phyloP scores from a whole-genome alignment of 768 basidiomycete species.

The Amanita inopinata region DNA sequence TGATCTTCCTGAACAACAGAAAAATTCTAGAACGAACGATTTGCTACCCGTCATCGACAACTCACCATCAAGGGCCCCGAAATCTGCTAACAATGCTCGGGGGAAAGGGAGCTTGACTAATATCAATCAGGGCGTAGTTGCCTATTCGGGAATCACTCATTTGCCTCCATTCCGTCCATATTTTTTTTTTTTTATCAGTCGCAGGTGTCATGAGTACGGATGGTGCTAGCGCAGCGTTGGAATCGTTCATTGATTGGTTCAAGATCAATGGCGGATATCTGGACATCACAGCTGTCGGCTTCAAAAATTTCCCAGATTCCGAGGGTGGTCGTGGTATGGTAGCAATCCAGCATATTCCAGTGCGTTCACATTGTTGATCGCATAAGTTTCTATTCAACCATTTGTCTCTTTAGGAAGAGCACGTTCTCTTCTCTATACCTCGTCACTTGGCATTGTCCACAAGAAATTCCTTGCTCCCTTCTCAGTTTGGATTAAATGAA shows the following conservation, averaged over 20 bases:
- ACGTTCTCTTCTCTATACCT: slow-evolving; percentile 77
- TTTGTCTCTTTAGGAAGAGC: slow-evolving; percentile 56
- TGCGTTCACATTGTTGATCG: slow-evolving; percentile 19
- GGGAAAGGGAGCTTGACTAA: too few species aligned
- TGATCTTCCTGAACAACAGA: too few species aligned
- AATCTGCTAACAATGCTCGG: too few species aligned
- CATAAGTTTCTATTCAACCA: neutral
- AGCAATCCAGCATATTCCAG: slow-evolving; percentile 66
- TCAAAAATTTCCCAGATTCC: slow-evolving; percentile 34
- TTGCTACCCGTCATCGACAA: too few species aligned
- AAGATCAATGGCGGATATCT: slow-evolving; percentile 35
- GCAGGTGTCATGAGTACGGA: neutral
- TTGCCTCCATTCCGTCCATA: too few species aligned
- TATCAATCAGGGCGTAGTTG: too few species aligned
- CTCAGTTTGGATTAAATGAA: slow-evolving; percentile 43
- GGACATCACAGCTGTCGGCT: slow-evolving; percentile 37
- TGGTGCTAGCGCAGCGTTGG: neutral
- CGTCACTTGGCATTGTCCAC: slow-evolving; percentile 68
- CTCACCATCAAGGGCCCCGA: too few species aligned
- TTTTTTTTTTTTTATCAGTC: neutral
- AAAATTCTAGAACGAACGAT: too few species aligned
- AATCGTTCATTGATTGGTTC: slow-evolving; percentile 51
- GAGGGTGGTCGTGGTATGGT: slow-evolving; percentile 66
- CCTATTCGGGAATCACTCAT: neutral
- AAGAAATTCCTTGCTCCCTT: slow-evolving; percentile 59